A percentile compares a stretch with the other conserved stretches of the same genome.
Evolutionary conservation across 257 asterid genomes (phyloP).

Genomic region (Solanum bulbocastanum): DNA sequence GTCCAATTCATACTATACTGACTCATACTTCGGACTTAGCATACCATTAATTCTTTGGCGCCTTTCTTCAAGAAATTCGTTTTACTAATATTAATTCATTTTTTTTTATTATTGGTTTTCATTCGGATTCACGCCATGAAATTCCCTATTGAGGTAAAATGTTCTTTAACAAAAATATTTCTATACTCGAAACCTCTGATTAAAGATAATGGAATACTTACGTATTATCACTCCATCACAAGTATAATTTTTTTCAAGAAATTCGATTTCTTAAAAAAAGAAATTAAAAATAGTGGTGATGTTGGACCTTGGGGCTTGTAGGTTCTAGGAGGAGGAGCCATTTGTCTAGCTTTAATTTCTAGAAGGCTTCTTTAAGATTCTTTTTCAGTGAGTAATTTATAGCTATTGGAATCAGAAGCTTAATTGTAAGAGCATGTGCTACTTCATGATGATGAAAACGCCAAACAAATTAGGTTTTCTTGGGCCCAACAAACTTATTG

Average conservation of each 20-base stretch:
- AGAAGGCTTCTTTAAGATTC: not conserved
- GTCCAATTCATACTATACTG: not conserved
- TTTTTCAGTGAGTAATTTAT: not conserved
- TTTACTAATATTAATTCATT: not conserved
- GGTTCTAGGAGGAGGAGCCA: not conserved
- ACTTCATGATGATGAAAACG: conserved; percentile 13
- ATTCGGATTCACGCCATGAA: too few species aligned
- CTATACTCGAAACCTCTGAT: too few species aligned
- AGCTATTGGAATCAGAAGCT: not conserved
- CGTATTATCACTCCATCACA: too few species aligned
- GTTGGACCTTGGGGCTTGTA: not conserved
- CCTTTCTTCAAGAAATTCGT: not conserved
- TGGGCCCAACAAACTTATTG: conserved; percentile 5
- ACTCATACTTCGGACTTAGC: not conserved
- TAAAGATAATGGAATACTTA: too few species aligned
- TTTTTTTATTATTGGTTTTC: too few species aligned
- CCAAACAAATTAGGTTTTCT: conserved; percentile 28
- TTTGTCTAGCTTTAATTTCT: not conserved
- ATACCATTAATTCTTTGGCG: not conserved
- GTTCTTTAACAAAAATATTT: too few species aligned
- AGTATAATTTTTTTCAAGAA: not conserved
- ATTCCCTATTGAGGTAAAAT: too few species aligned
- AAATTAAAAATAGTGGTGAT: not conserved
- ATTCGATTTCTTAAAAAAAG: too few species aligned
- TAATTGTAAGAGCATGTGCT: conserved; percentile 11